phyloP scores from a whole-genome alignment of 1,284 basidiomycete species.

The Mycena citricolor region DNA sequence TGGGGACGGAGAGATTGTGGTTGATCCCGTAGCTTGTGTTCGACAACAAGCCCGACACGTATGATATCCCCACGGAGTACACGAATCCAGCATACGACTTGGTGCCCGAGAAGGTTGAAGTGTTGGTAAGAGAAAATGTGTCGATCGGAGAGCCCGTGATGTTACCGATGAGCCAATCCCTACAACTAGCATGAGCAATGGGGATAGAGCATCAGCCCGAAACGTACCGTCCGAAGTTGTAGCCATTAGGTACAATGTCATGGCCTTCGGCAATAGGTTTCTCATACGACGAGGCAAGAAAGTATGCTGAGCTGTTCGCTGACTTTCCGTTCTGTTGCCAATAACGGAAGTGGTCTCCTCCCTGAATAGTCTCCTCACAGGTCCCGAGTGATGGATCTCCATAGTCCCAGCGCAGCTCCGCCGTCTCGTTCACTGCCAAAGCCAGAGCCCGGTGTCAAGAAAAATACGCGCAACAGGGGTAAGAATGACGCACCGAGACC shows the following conservation, averaged over 20 bases:
- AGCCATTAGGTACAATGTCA: conserved; percentile 47
- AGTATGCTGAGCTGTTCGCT: conserved; percentile 75
- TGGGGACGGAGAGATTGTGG: conserved; percentile 65
- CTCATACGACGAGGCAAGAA: conserved; percentile 82
- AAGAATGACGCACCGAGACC: conserved; percentile 52
- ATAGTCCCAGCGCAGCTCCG: conserved; percentile 80
- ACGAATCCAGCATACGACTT: conserved; percentile 62
- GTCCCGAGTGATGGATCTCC: conserved; percentile 75
- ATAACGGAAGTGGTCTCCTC: conserved; percentile 90
- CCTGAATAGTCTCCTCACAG: conserved; percentile 82
- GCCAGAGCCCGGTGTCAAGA: neutral
- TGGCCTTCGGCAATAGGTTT: conserved; percentile 52
- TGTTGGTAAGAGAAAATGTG: conserved; percentile 56
- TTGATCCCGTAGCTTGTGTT: conserved; percentile 79
- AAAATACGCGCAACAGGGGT: neutral
- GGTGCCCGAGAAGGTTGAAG: conserved; percentile 49
- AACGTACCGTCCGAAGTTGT: conserved; percentile 45
- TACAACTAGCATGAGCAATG: conserved; percentile 24
- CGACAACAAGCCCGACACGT: conserved; percentile 65
- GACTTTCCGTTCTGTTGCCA: conserved; percentile 76
- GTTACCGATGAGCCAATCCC: conserved; percentile 84
- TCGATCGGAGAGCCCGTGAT: conserved; percentile 61
- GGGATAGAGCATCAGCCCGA: neutral
- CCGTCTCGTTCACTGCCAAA: conserved; percentile 67
- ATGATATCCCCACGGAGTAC: conserved; percentile 68